Evolutionary conservation across 2,329 filamentous ascomycete species (phyloP).

Genomic region (Microdochium bolleyi): DNA sequence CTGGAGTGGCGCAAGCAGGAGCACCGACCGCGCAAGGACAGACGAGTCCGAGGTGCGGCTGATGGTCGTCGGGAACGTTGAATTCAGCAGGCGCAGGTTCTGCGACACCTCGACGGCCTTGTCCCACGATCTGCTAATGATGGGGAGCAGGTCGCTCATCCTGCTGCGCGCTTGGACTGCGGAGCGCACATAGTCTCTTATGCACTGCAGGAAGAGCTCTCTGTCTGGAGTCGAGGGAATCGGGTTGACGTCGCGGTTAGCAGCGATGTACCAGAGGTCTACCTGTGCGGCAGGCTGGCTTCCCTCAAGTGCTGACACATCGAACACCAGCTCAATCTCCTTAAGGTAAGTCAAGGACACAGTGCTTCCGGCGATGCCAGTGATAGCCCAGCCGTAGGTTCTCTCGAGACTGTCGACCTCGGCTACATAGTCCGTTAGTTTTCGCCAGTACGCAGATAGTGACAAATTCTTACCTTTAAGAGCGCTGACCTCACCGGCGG

Average conservation of each 20-base stretch:
- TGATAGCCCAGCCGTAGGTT: constrained; percentile 64
- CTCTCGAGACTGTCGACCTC: constrained; percentile 59
- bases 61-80: constrained; percentile 58
- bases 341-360: constrained; percentile 68
- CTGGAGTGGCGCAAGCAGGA: constrained; percentile 56
- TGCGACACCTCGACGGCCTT: constrained; percentile 50
- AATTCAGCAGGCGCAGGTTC: constrained; percentile 53
- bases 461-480: constrained; percentile 57
- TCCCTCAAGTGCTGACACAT: constrained; percentile 51
- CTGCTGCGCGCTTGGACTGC: constrained; percentile 50
- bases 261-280: constrained; percentile 63
- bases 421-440: constrained; percentile 39
- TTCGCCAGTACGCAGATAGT: not conserved
- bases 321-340: constrained; percentile 67
- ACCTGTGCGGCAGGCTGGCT: constrained; percentile 44
- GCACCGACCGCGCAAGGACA: constrained; percentile 49
- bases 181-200: constrained; percentile 59
- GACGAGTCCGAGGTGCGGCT: constrained; percentile 56
- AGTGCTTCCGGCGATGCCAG: constrained; percentile 49
- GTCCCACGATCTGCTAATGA: constrained; percentile 59
- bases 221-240: constrained; percentile 54
- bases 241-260: constrained; percentile 43
- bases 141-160: constrained; percentile 47
- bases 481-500: constrained; percentile 66
- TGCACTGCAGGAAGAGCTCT: constrained; percentile 68